Conservation (phyloP, 257 asterid genomes). For the Handroanthus guayacan region DNA sequence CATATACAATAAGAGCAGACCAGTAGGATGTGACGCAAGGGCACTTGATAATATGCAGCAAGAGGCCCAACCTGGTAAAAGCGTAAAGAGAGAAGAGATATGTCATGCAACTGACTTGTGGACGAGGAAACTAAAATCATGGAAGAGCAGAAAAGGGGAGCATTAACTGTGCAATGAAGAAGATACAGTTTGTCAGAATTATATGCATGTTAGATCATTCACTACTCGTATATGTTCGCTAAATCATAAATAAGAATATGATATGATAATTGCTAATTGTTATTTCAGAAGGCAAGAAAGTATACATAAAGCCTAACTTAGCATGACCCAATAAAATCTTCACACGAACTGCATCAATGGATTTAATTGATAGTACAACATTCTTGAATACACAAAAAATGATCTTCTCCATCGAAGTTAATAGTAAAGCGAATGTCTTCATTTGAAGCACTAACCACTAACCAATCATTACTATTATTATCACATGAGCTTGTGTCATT, state of each 20-base stretch:
- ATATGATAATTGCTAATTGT: neutral
- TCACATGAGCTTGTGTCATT: neutral
- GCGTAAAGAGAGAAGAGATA: neutral
- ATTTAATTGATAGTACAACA: conserved; percentile 15
- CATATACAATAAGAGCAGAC: conserved; percentile 47
- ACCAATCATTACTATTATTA: neutral
- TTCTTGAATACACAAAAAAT: neutral
- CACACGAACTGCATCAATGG: conserved; percentile 1
- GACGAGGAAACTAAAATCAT: conserved; percentile 8
- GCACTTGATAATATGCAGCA: conserved; percentile 95
- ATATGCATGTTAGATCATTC: conserved; percentile 22
- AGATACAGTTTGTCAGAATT: neutral
- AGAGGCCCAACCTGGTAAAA: conserved; percentile 86
- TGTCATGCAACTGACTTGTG: neutral
- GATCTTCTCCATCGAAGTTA: neutral
- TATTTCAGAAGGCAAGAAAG: conserved; percentile 4
- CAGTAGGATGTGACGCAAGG: conserved; percentile 94
- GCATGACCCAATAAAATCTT: conserved; percentile 1
- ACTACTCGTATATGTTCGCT: neutral
- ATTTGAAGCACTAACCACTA: neutral
- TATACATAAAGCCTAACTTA: conserved; percentile 7
- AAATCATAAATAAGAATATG: neutral
- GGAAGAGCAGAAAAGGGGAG: conserved; percentile 15
- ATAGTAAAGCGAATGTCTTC: neutral
- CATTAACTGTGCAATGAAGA: conserved; percentile 4